Evolutionary conservation across 352 stramenopile genomes (phyloP).

Genomic region (Pythium brachiatum): DNA sequence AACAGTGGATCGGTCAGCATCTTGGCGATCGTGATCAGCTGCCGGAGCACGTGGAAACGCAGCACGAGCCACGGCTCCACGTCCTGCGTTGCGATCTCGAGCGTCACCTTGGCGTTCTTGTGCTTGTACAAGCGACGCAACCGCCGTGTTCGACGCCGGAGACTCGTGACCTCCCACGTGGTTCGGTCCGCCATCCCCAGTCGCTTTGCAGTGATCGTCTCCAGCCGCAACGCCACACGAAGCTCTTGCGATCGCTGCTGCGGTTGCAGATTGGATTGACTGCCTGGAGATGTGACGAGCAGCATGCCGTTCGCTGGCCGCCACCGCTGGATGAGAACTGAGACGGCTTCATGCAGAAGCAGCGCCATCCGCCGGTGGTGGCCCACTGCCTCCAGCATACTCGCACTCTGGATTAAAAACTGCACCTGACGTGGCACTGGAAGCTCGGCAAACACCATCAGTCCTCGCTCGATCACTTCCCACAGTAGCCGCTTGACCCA

Average conservation of each 20-base stretch:
- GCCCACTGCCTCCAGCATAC: conserved; percentile 63
- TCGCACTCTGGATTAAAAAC: conserved; percentile 62
- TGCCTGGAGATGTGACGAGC: conserved; percentile 11
- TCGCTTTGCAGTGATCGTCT: conserved; percentile 43
- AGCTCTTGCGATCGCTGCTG: conserved; percentile 46
- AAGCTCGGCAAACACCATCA: conserved; percentile 53
- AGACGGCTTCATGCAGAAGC: conserved; percentile 66
- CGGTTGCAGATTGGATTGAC: conserved; percentile 2
- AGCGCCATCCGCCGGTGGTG: conserved; percentile 64
- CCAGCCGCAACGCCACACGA: conserved; percentile 51
- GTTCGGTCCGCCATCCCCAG: conserved; percentile 43
- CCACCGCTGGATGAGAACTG: conserved; percentile 18
- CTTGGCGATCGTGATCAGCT: conserved; percentile 64
- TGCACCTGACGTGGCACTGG: conserved; percentile 48
- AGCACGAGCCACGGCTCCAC: conserved; percentile 63
- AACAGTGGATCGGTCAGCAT: conserved; percentile 50
- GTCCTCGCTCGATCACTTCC: conserved; percentile 61
- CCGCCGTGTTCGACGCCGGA: conserved; percentile 26
- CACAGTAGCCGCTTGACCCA: conserved; percentile 74
- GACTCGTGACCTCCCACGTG: conserved; percentile 48
- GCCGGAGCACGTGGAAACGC: conserved; percentile 74
- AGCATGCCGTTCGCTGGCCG: conserved; percentile 13
- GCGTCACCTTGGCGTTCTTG: conserved; percentile 12
- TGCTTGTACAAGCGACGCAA: conserved; percentile 21
- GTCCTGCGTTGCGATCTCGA: conserved; percentile 10